Evolutionary conservation across 805 yeast species (phyloP).

Genomic region (Candida oleophila): DNA sequence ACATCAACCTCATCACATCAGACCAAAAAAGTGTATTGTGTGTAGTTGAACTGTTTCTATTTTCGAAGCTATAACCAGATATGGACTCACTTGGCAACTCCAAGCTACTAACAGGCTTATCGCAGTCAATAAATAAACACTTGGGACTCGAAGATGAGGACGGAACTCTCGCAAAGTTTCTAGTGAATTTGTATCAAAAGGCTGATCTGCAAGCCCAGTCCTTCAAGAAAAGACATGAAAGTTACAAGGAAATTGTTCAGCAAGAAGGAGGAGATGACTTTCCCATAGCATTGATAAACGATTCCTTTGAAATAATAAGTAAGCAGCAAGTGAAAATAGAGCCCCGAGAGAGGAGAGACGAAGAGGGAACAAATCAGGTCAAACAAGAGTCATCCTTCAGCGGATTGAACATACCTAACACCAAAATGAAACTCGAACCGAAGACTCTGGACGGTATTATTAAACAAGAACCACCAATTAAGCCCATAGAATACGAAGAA

Average conservation of each 20-base stretch:
- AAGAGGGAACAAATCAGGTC: constrained; percentile 3
- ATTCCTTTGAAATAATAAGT: constrained; percentile 6
- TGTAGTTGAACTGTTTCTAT: not conserved
- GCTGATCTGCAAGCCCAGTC: not conserved
- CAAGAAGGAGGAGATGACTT: constrained; percentile 44
- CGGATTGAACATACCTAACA: constrained; percentile 17
- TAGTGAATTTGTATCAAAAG: constrained; percentile 21
- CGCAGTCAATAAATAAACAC: constrained; percentile 6
- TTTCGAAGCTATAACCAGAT: not conserved
- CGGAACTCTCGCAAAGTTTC: constrained; percentile 25
- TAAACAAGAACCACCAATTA: not conserved
- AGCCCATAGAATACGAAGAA: constrained; percentile 1
- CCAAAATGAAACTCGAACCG: constrained; percentile 8
- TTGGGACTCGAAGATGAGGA: constrained; percentile 24
- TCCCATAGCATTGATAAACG: constrained; percentile 28
- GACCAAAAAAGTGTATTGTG: not conserved
- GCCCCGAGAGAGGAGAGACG: not conserved
- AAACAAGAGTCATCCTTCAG: constrained; percentile 2
- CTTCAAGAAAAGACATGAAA: not conserved
- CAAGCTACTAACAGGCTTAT: not conserved
- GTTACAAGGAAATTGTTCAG: constrained; percentile 16
- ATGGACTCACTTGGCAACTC: not conserved
- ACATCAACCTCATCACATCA: not conserved
- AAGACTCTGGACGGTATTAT: not conserved
- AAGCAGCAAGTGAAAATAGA: constrained; percentile 2